phyloP scores from a whole-genome alignment of 495 filamentous ascomycete species.

The Penicillium manginii region DNA sequence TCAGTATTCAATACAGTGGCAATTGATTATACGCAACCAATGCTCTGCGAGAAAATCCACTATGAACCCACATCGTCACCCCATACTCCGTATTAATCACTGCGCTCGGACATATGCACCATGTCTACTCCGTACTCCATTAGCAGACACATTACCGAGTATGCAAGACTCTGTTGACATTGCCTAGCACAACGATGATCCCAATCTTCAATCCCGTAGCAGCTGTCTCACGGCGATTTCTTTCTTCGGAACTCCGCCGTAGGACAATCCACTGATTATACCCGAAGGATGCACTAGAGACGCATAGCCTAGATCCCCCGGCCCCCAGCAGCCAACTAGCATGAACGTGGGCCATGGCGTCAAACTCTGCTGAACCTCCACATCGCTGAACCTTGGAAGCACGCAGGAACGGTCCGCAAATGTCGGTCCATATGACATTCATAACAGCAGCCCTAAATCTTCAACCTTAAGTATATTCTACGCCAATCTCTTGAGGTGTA shows the following conservation, averaged over 20 bases:
- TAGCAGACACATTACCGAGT: too few relatives aligned
- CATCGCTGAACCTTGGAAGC: background rate
- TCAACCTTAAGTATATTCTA: too few relatives aligned
- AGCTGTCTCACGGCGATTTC: background rate
- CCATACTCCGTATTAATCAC: too few relatives aligned
- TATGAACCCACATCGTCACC: background rate
- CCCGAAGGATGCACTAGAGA: slow-evolving; percentile 5
- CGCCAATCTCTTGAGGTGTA: too few relatives aligned
- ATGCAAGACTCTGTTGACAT: background rate
- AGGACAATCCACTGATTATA: background rate
- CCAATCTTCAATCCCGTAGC: background rate
- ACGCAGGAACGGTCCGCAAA: background rate
- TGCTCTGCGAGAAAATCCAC: background rate
- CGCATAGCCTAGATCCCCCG: background rate
- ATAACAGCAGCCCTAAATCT: slow-evolving; percentile 1
- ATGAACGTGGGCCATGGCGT: background rate
- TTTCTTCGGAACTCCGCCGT: background rate
- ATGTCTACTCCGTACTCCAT: too few relatives aligned
- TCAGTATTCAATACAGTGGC: background rate
- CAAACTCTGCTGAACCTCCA: background rate
- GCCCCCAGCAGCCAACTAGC: background rate
- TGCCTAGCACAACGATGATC: background rate
- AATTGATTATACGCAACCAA: background rate
- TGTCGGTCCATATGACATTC: background rate
- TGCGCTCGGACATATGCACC: too few relatives aligned